Base-by-base conservation (phyloP, 768 basidiomycete genomes). In the Pilatotrama ljubarskyi region DNA sequence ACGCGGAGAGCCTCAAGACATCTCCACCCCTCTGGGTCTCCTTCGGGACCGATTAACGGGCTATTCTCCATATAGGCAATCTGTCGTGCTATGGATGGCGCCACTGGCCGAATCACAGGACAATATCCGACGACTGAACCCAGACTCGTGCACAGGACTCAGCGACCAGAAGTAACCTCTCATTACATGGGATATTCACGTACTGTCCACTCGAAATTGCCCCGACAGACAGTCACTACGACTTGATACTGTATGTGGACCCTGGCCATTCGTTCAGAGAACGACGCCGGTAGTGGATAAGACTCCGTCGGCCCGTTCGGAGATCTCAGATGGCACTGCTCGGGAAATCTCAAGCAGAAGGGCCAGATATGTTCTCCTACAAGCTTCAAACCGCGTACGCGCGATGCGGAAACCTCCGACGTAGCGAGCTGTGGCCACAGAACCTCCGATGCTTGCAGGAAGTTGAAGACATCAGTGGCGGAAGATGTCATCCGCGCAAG, bases 1-100 rank as follows among this genome's bases (percentile, higher is more conserved):
- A 71, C 51, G 8, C 22, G 56, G 25, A 59, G 51, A 35, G 67
- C 51, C 18, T 55, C 40, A 24, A 68, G 57, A 25, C 62, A 53
- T 22, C 58, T 53, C 70, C 70, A 71, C 14, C 70, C 70, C 40
- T 68, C 67, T 32, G 67, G 68, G 48, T 71, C 70, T 35, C 52
- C 64, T 10, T 69, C 69, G 17, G 67, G 68, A 4, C 68, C 70
- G 44, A 64, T 38, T 10, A 71, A 51, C 15, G 68, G 67, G 29
- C 32, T 55, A 32, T 63, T 59, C 44, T 67, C 67, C 10, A 65
- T 50, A 58, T 69, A 69, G 20, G 68, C 65, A 22, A 68, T 49
- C 37, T 68, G 67, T 15, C 70, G 64, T 18, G 64, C 22, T n/a
- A 64, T 37, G 9, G 70, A 69, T 2, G 70, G 67, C 11, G 65